These are phyloP conservation scores for Fusarium longipes DNA, from an alignment of 2,329 filamentous ascomycete genomes.

Conservation along the genomic window DNA sequence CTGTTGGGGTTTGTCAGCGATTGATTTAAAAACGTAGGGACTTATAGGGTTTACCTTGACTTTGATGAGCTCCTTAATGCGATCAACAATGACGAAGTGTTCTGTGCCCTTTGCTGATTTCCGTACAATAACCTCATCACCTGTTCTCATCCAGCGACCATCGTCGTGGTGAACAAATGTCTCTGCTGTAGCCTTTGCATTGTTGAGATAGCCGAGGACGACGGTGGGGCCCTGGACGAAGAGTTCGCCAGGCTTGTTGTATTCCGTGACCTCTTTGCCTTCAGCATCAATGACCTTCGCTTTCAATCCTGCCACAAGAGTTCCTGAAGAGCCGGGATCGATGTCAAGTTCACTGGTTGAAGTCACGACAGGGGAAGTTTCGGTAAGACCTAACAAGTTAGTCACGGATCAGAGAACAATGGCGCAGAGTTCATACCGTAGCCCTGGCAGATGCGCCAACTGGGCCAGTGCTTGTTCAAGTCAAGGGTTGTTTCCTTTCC, in stretches of 20 bases:
- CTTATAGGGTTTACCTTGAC: conserved; percentile 68
- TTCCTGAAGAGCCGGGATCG: conserved; percentile 75
- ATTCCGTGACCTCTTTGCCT: conserved; percentile 74
- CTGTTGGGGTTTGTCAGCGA: conserved; percentile 50
- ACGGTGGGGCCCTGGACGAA: conserved; percentile 81
- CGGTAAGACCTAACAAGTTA: conserved; percentile 69
- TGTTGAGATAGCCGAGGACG: conserved; percentile 86
- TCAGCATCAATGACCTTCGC: conserved; percentile 74
- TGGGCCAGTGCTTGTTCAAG: conserved; percentile 69
- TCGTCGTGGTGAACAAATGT: conserved; percentile 77
- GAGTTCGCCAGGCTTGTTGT: conserved; percentile 82
- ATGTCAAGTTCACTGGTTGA: conserved; percentile 69
- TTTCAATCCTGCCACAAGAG: conserved; percentile 70
- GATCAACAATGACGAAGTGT: conserved; percentile 86
- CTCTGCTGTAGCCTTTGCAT: conserved; percentile 82
- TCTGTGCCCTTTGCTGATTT: conserved; percentile 74
- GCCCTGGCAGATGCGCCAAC: conserved; percentile 75
- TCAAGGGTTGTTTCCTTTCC: conserved; percentile 75
- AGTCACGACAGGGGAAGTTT: conserved; percentile 75
- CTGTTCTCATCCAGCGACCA: conserved; percentile 82
- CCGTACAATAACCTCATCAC: conserved; percentile 82
- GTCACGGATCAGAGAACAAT: accelerated
- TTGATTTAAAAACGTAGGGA: accelerated
- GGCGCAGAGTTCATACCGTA: conserved; percentile 65
- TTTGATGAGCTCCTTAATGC: conserved; percentile 78